A percentile compares a stretch with the other conserved stretches of the same genome.
phyloP scores from a whole-genome alignment of 768 basidiomycete species.

The Clitopilus hobsonii region DNA sequence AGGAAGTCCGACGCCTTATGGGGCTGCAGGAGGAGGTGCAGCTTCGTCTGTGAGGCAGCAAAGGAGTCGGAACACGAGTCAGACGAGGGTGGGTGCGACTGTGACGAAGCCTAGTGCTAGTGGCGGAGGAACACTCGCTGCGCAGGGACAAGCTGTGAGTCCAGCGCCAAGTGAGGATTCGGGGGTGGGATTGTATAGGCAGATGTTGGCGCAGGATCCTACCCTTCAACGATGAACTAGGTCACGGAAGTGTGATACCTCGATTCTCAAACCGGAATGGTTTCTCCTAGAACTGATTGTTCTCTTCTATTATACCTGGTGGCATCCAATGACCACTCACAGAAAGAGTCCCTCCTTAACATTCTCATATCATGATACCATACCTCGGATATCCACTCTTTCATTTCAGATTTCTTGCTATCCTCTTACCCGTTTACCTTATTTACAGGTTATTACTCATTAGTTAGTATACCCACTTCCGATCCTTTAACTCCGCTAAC shows the following conservation, averaged over 20 bases:
- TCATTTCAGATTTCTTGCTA: too few relatives aligned
- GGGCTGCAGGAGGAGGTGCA: conserved; percentile 23
- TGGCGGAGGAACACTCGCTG: conserved; percentile 28
- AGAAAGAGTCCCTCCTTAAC: neutral
- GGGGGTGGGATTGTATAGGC: conserved; percentile 79
- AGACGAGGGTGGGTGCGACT: conserved; percentile 45
- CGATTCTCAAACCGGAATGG: too few relatives aligned
- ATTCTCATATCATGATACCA: neutral
- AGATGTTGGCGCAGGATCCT: conserved; percentile 73
- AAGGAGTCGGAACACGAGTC: conserved; percentile 56
- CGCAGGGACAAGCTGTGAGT: conserved; percentile 51
- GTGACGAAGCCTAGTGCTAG: neutral
- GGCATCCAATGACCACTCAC: neutral
- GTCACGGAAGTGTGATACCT: too few relatives aligned
- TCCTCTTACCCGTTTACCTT: neutral
- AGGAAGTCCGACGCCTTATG: conserved; percentile 44
- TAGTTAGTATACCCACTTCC: neutral
- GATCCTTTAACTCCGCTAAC: neutral
- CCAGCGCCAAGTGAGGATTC: conserved; percentile 81
- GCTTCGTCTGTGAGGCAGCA: neutral
- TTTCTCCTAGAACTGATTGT: neutral
- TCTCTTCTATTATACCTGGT: neutral
- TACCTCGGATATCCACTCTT: conserved; percentile 1
- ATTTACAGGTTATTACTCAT: neutral
- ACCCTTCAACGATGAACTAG: conserved; percentile 42